phyloP scores from a whole-genome alignment of 2,329 filamentous ascomycete genomes.

The Neodidymelliopsis sp. region DNA sequence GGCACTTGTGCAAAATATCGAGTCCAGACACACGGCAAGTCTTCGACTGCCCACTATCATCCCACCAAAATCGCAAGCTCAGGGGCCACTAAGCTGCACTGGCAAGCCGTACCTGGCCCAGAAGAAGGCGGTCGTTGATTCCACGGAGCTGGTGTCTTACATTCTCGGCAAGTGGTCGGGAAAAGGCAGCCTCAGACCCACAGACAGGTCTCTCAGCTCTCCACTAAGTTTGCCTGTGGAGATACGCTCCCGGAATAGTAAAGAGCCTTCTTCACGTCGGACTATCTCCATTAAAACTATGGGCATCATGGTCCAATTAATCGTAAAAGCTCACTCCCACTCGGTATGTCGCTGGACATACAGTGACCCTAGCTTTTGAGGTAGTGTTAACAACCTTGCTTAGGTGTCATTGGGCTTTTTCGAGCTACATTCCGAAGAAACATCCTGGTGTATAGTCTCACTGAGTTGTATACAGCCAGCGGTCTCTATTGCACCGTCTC shows the following conservation, averaged over 20 bases:
- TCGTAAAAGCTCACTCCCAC: neutral
- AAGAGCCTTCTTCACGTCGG: neutral
- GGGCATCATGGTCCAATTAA: neutral
- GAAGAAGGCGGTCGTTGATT: neutral
- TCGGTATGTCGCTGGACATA: constrained; percentile 5
- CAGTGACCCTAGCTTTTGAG: constrained; percentile 3
- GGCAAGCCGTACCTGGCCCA: neutral
- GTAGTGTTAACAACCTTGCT: constrained; percentile 6
- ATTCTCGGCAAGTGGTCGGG: neutral
- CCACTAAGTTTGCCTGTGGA: neutral
- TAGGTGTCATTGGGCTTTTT: constrained; percentile 21
- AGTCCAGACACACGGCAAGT: neutral
- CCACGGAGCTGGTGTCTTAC: constrained; percentile 5
- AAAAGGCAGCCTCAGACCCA: neutral
- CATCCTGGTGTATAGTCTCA: constrained; percentile 6
- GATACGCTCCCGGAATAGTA: neutral
- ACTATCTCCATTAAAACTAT: no score
- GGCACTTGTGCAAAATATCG: neutral
- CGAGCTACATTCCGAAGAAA: constrained; percentile 7
- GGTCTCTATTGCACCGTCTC: constrained; percentile 26
- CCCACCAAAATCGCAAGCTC: neutral
- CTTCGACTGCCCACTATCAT: neutral
- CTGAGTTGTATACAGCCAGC: constrained; percentile 18
- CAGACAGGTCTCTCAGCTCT: constrained; percentile 10
- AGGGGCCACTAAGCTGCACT: neutral